These are phyloP conservation scores for Backusella macrospora DNA, from an alignment of 192 early-diverging fungal genomes.

Conservation along the genomic window DNA sequence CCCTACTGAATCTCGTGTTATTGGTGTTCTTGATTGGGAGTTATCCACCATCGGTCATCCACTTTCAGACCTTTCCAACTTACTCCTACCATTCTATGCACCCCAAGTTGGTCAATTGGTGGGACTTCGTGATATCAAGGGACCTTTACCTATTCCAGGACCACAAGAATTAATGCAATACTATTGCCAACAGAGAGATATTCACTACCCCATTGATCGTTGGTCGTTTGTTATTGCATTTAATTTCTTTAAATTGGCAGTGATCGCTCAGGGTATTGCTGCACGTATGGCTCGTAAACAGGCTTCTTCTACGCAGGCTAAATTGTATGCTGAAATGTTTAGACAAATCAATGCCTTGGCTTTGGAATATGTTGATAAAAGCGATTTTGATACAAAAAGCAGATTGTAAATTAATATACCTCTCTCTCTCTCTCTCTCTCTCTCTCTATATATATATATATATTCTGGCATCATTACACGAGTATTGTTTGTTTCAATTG, in stretches of 20 bases:
- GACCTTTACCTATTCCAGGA: constrained; percentile 59
- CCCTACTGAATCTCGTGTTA: constrained; percentile 69
- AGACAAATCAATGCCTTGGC: constrained; percentile 53
- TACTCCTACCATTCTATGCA: constrained; percentile 74
- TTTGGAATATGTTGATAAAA: constrained; percentile 59
- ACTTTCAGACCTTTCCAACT: constrained; percentile 86
- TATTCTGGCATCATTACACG: too few species aligned
- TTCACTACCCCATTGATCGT: constrained; percentile 73
- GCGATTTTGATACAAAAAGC: background rate
- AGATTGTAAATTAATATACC: background rate
- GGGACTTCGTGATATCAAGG: constrained; percentile 48
- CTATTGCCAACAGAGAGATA: constrained; percentile 66
- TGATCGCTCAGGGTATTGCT: constrained; percentile 87
- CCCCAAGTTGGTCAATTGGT: constrained; percentile 33
- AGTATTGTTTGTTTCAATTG: too few species aligned
- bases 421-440: background rate
- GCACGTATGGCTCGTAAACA: constrained; percentile 84
- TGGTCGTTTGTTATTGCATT: constrained; percentile 87
- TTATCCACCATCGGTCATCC: constrained; percentile 91
- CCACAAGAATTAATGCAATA: constrained; percentile 65
- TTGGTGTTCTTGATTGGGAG: constrained; percentile 96
- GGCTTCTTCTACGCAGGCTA: constrained; percentile 72
- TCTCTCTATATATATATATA: background rate
- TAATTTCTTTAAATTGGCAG: constrained; percentile 77
- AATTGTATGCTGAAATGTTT: constrained; percentile 47